Evolutionary conservation across 2,329 filamentous ascomycete genomes (phyloP).

Genomic region (Alternaria arbusti): DNA sequence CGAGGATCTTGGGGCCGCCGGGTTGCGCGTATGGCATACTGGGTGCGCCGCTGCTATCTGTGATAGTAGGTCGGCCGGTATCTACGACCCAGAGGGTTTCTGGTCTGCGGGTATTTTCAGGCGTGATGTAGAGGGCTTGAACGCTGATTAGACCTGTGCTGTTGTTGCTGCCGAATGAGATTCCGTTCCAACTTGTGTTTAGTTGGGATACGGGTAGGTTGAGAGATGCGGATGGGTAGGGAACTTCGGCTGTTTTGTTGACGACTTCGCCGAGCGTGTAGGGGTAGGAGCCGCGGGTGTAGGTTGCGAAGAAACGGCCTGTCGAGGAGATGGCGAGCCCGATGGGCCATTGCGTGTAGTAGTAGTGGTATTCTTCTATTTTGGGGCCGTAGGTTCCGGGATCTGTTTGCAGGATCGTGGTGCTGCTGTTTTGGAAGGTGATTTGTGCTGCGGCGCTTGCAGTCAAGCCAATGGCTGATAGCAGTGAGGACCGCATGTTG

Average conservation of each 20-base stretch:
- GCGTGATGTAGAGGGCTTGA: conserved; percentile 59
- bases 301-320: conserved; percentile 59
- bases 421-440: conserved; percentile 27
- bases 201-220: conserved; percentile 56
- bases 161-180: conserved; percentile 55
- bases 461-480: neutral
- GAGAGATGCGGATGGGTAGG: conserved; percentile 53
- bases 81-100: conserved; percentile 58
- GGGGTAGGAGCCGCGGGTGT: conserved; percentile 54
- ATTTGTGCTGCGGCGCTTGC: conserved; percentile 6
- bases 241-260: conserved; percentile 55
- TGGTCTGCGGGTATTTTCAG: conserved; percentile 39
- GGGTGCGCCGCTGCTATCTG: conserved; percentile 31
- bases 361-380: conserved; percentile 57
- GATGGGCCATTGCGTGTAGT: conserved; percentile 57
- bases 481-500: neutral
- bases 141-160: conserved; percentile 55
- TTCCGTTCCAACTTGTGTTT: conserved; percentile 51
- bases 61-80: conserved; percentile 52
- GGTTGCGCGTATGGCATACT: conserved; percentile 45
- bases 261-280: conserved; percentile 58
- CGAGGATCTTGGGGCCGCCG: conserved; percentile 61
- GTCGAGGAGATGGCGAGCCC: conserved; percentile 58
- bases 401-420: conserved; percentile 52
- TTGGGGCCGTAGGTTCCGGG: conserved; percentile 56